Evolutionary conservation across 2,329 filamentous ascomycete species (phyloP).

Genomic region (Ophiosphaerella herpotricha): DNA sequence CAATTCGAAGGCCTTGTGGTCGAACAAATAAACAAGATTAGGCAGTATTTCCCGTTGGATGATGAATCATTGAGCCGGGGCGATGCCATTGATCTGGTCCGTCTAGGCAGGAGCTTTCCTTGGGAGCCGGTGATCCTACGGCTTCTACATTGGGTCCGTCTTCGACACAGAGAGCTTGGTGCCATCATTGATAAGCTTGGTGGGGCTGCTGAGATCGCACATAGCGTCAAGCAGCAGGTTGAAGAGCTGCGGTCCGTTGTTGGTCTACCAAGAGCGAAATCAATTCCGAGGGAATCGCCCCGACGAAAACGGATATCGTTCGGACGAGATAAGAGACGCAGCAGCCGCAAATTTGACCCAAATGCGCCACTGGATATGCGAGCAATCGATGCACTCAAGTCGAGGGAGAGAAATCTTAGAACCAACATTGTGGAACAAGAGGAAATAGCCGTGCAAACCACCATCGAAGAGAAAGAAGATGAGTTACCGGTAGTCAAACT

Average conservation of each 20-base stretch:
- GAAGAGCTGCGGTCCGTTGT: conserved; percentile 14
- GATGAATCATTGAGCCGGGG: conserved; percentile 35
- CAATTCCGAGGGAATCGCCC: conserved; percentile 16
- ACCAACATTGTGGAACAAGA: conserved; percentile 9
- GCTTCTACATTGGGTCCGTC: conserved; percentile 53
- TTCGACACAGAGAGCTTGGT: conserved; percentile 53
- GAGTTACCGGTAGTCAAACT: conserved; percentile 4
- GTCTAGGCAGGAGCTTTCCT: conserved; percentile 52
- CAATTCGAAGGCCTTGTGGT: conserved; percentile 41
- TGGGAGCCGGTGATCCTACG: conserved; percentile 56
- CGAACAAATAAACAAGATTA: conserved; percentile 47
- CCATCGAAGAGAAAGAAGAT: conserved; percentile 5
- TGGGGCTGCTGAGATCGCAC: conserved; percentile 48
- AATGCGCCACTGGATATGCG: conserved; percentile 27
- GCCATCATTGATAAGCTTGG: conserved; percentile 49
- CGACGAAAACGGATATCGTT: conserved; percentile 35
- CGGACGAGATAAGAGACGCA: conserved; percentile 30
- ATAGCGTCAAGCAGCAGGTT: conserved; percentile 31
- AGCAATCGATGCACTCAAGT: conserved; percentile 26
- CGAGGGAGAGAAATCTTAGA: conserved; percentile 21
- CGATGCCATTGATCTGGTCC: conserved; percentile 48
- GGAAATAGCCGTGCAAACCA: conserved; percentile 2
- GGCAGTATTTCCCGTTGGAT: conserved; percentile 37
- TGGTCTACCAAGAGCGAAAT: conserved; percentile 4
- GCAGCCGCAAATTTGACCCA: conserved; percentile 37